Conservation (phyloP, 2,329 filamentous ascomycete species). For the Phialemonium atrogriseum region DNA sequence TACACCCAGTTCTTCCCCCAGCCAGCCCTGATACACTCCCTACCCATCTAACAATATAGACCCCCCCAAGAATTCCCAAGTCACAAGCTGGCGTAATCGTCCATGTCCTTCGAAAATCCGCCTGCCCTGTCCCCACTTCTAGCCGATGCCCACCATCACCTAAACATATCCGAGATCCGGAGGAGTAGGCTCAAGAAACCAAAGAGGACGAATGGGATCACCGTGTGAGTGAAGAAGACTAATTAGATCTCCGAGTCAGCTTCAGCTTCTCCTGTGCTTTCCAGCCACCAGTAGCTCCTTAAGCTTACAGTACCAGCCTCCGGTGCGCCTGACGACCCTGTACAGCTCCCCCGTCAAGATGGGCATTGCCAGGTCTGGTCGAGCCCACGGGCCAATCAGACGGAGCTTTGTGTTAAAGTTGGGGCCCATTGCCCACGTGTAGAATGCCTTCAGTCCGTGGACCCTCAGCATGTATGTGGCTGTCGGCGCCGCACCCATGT, state of each 20-base stretch:
- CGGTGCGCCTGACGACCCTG: conserved; percentile 25
- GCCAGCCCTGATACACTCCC: too few species aligned
- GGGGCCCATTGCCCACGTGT: conserved; percentile 37
- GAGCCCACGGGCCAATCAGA: conserved; percentile 34
- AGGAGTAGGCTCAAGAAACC: not conserved
- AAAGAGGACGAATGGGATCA: not conserved
- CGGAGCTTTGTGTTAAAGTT: conserved; percentile 43
- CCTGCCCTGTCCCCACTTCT: too few species aligned
- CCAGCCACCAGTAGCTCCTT: too few species aligned
- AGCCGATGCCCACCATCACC: too few species aligned
- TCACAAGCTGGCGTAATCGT: too few species aligned
- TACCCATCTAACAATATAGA: too few species aligned
- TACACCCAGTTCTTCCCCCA: too few species aligned
- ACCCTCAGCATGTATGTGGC: conserved; percentile 23
- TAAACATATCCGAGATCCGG: too few species aligned
- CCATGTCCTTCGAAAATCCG: too few species aligned
- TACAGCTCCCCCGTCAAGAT: conserved; percentile 35
- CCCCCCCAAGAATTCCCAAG: too few species aligned
- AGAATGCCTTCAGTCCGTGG: conserved; percentile 25
- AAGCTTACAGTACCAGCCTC: conserved; percentile 28
- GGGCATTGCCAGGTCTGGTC: conserved; percentile 21
- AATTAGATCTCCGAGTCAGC: not conserved
- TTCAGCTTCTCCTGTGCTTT: too few species aligned
- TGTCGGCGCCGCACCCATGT: conserved; percentile 34
- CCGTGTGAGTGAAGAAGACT: conserved; percentile 1